Evolutionary conservation across 306 rosid genomes (phyloP).

Genomic region (Glycine latifolia): DNA sequence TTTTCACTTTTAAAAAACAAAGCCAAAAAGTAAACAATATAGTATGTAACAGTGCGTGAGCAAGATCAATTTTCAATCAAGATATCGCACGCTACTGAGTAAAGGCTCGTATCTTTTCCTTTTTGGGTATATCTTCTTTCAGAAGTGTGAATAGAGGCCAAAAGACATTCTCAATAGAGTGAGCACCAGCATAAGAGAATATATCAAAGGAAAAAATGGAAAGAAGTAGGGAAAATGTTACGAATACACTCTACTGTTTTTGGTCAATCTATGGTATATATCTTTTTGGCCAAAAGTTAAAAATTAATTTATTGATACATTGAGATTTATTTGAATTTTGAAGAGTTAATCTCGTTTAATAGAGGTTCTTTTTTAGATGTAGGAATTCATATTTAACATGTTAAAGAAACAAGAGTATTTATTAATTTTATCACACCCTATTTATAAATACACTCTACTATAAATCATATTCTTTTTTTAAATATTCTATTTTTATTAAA

Average conservation of each 20-base stretch:
- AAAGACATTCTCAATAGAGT: constrained; percentile 37
- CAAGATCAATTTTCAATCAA: constrained; percentile 23
- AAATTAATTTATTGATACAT: too few species aligned
- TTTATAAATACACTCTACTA: too few species aligned
- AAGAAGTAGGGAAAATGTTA: not conserved
- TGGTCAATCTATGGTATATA: not conserved
- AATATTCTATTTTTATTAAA: not conserved
- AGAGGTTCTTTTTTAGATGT: too few species aligned
- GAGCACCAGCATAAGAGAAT: constrained; percentile 13
- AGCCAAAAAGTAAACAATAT: not conserved
- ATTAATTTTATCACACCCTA: too few species aligned
- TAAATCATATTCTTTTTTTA: too few species aligned
- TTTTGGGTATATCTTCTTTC: constrained; percentile 42
- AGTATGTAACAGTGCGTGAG: constrained; percentile 1
- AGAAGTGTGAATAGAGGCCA: constrained; percentile 27
- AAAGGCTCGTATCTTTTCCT: constrained; percentile 14
- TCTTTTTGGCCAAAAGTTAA: too few species aligned
- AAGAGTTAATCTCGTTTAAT: too few species aligned
- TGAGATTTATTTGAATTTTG: too few species aligned
- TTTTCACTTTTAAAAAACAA: constrained; percentile 29
- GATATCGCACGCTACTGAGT: constrained; percentile 38
- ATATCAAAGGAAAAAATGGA: not conserved
- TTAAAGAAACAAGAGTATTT: too few species aligned
- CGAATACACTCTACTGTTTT: not conserved
- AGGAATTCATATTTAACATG: too few species aligned